Evolutionary conservation across 768 basidiomycete species (phyloP).

Genomic region (Xerocomellus dryophilus): DNA sequence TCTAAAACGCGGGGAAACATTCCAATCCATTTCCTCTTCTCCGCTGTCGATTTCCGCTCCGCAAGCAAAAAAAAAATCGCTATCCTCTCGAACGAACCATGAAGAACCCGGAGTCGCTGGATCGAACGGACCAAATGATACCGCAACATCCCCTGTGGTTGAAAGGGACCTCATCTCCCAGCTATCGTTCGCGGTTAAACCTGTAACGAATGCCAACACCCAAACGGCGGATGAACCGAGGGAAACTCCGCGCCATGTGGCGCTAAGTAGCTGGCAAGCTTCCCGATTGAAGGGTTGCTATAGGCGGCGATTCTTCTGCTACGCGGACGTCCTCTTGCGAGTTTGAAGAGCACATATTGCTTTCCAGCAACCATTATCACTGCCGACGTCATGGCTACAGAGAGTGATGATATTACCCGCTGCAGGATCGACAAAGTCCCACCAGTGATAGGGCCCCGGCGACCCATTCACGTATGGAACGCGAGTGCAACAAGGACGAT

Average conservation of each 20-base stretch:
- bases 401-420: slow-evolving; percentile 9
- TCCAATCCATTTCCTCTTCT: no score
- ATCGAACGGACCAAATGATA: slow-evolving; percentile 5
- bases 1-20: no score
- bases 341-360: slow-evolving; percentile 16
- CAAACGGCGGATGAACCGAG: slow-evolving; percentile 6
- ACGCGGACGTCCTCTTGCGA: slow-evolving; percentile 6
- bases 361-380: slow-evolving; percentile 15
- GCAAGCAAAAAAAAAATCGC: slow-evolving; percentile 2
- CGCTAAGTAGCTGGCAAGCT: slow-evolving; percentile 5
- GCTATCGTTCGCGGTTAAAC: slow-evolving; percentile 10
- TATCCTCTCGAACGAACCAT: not conserved
- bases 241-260: slow-evolving; percentile 6
- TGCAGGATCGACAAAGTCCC: slow-evolving; percentile 6
- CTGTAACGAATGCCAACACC: slow-evolving; percentile 10
- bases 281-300: slow-evolving; percentile 10
- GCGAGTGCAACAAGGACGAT: slow-evolving; percentile 6
- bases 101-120: no score
- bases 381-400: slow-evolving; percentile 11
- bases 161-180: slow-evolving; percentile 1
- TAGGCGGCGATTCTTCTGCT: slow-evolving; percentile 12
- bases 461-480: no score
- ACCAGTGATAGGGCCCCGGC: no score
- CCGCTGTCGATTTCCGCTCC: not conserved
- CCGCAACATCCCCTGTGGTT: fast-evolving